These are phyloP conservation scores for Pseudocercospora fuligena DNA, from an alignment of 2,329 filamentous ascomycete genomes.

Conservation along the genomic window DNA sequence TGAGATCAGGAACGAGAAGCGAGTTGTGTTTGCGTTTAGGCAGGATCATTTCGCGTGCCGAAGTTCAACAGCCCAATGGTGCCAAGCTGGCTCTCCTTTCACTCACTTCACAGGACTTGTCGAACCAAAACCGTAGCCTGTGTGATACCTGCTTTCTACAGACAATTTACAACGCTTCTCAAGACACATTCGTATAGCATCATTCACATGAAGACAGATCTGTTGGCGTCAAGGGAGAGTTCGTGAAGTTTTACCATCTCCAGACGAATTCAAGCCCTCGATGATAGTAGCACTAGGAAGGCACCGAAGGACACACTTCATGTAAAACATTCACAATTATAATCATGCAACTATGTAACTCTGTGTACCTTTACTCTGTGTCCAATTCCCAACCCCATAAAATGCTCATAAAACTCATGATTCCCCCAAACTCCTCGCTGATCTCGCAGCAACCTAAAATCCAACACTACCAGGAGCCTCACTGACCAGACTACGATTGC, in stretches of 20 bases:
- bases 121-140: too few relatives aligned
- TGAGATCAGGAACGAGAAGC: not conserved
- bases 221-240: too few relatives aligned
- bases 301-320: not conserved
- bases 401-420: constrained; percentile 16
- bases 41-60: not conserved
- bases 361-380: not conserved
- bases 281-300: too few relatives aligned
- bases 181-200: too few relatives aligned
- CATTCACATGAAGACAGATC: too few relatives aligned
- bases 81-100: not conserved
- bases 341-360: not conserved
- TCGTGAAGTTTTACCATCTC: too few relatives aligned
- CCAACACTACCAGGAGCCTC: constrained; percentile 30
- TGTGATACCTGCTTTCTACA: too few relatives aligned
- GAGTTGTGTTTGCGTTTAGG: too few relatives aligned
- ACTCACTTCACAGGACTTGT: too few relatives aligned
- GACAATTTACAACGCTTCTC: too few relatives aligned
- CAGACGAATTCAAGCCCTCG: too few relatives aligned
- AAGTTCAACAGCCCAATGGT: not conserved
- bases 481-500: constrained; percentile 39
- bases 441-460: constrained; percentile 22
- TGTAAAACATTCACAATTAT: not conserved
- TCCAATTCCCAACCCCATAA: constrained; percentile 9
- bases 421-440: constrained; percentile 8